Conservation (phyloP, 805 yeast species). For the Metschnikowia lachancei region DNA sequence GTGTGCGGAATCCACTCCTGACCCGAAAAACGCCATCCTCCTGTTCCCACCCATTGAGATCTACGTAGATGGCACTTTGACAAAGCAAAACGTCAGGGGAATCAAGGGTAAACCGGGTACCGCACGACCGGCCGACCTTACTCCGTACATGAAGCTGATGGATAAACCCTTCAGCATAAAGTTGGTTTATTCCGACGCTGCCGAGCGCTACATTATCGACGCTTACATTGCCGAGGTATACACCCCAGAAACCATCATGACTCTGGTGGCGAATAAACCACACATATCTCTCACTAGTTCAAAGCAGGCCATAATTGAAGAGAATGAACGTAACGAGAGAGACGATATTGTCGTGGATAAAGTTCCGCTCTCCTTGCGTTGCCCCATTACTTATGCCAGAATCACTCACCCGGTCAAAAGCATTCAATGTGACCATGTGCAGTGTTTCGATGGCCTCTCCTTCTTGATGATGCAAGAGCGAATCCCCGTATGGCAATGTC, state of each 20-base stretch:
- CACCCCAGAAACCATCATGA: constrained; percentile 24
- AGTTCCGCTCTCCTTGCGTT: constrained; percentile 63
- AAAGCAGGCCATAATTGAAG: constrained; percentile 41
- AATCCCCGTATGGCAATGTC: constrained; percentile 85
- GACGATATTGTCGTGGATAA: constrained; percentile 71
- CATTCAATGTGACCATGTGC: constrained; percentile 69
- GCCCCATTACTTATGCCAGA: constrained; percentile 73
- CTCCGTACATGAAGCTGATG: constrained; percentile 40
- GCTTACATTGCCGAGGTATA: constrained; percentile 54
- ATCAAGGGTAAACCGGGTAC: constrained; percentile 75
- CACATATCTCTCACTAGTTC: constrained; percentile 55
- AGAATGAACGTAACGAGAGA: constrained; percentile 46
- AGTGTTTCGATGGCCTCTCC: constrained; percentile 81
- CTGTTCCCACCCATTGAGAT: constrained; percentile 78
- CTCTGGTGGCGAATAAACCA: constrained; percentile 32
- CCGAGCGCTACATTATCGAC: constrained; percentile 48
- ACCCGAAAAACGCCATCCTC: constrained; percentile 32
- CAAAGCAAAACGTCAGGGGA: constrained; percentile 50
- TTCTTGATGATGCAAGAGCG: constrained; percentile 74
- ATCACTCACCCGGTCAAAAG: constrained; percentile 74
- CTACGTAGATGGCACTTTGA: constrained; percentile 54
- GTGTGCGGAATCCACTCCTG: constrained; percentile 40
- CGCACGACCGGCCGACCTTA: constrained; percentile 77
- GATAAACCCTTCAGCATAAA: constrained; percentile 38
- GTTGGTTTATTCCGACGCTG: constrained; percentile 58